Evolutionary conservation across 1,284 basidiomycete species (phyloP).

Genomic region (Tylopilus sp.): DNA sequence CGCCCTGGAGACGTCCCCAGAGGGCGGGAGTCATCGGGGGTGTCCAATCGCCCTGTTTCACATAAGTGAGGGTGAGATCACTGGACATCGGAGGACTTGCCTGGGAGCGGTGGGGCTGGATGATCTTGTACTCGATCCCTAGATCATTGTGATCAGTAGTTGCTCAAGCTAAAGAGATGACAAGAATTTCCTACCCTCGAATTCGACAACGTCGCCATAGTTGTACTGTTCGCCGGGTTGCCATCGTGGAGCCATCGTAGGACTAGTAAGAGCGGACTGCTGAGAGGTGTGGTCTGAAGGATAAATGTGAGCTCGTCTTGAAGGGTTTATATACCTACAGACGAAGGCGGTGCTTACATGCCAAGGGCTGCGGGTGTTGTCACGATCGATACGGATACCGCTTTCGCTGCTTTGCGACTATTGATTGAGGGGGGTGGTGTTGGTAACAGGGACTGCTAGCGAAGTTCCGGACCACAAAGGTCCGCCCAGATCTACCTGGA

Average conservation of each 20-base stretch:
- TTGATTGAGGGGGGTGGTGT: background rate
- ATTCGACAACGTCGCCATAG: slow-evolving; percentile 53
- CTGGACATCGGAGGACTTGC: slow-evolving; percentile 29
- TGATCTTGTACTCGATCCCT: slow-evolving; percentile 64
- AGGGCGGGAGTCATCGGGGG: slow-evolving; percentile 60
- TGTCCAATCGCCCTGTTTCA: slow-evolving; percentile 57
- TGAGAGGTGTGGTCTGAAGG: slow-evolving; percentile 7
- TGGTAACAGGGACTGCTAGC: background rate
- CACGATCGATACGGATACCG: slow-evolving; percentile 14
- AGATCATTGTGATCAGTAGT: slow-evolving; percentile 12
- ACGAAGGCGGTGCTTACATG: slow-evolving; percentile 9
- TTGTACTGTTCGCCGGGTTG: slow-evolving; percentile 62
- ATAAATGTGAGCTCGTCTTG: background rate
- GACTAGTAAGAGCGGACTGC: slow-evolving; percentile 3
- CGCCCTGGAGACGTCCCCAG: slow-evolving; percentile 53
- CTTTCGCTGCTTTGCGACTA: slow-evolving; percentile 5
- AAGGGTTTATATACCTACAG: slow-evolving; percentile 23
- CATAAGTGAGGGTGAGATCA: slow-evolving; percentile 3
- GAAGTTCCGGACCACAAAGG: background rate
- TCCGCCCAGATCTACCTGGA: no score
- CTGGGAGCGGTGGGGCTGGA: slow-evolving; percentile 68
- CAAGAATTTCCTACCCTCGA: slow-evolving; percentile 42
- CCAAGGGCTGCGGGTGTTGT: slow-evolving; percentile 6
- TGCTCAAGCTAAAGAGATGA: background rate
- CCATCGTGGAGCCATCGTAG: slow-evolving; percentile 50